These are phyloP conservation scores for Eucalyptus brandiana DNA, from an alignment of 345 rosid genomes.

Conservation along the genomic window DNA sequence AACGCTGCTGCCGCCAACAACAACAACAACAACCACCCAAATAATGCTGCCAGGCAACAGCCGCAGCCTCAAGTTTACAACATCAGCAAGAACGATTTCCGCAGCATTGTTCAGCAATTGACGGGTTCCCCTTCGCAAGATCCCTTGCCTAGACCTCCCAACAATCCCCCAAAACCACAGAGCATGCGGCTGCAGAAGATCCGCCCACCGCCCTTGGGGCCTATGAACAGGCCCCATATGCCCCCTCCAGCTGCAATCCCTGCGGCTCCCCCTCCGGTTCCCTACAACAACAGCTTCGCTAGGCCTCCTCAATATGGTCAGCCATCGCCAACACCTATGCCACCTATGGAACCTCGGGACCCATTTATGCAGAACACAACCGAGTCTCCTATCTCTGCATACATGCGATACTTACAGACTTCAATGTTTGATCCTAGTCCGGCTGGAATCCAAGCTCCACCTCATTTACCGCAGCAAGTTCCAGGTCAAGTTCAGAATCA, in stretches of 20 bases:
- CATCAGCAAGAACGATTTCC: slow-evolving; percentile 84
- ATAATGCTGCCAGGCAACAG: slow-evolving; percentile 42
- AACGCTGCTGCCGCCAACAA: neutral
- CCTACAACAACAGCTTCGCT: slow-evolving; percentile 2
- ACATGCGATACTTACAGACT: slow-evolving; percentile 75
- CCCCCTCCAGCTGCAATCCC: slow-evolving; percentile 23
- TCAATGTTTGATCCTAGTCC: slow-evolving; percentile 37
- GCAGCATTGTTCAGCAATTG: slow-evolving; percentile 82
- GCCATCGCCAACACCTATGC: slow-evolving; percentile 14
- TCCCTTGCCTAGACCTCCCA: slow-evolving; percentile 67
- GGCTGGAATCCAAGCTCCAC: slow-evolving; percentile 30
- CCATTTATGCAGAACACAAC: slow-evolving; percentile 34
- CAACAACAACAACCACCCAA: slow-evolving; percentile 3
- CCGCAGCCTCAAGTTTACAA: slow-evolving; percentile 92
- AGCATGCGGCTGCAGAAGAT: slow-evolving; percentile 75
- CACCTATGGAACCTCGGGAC: slow-evolving; percentile 2
- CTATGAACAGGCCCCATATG: slow-evolving; percentile 42
- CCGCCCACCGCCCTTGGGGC: slow-evolving; percentile 70
- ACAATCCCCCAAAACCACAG: slow-evolving; percentile 63
- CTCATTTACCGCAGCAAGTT: slow-evolving; percentile 5
- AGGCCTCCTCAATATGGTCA: slow-evolving; percentile 31
- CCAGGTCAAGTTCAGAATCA: slow-evolving; percentile 20
- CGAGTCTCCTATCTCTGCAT: slow-evolving; percentile 79
- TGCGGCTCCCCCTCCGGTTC: slow-evolving; percentile 13
- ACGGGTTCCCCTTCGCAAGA: slow-evolving; percentile 85